Evolutionary conservation across 805 yeast genomes (phyloP), one percentile per base, ranked within the genome.

Genomic region (Tetrapisispora namnaoensis): DNA sequence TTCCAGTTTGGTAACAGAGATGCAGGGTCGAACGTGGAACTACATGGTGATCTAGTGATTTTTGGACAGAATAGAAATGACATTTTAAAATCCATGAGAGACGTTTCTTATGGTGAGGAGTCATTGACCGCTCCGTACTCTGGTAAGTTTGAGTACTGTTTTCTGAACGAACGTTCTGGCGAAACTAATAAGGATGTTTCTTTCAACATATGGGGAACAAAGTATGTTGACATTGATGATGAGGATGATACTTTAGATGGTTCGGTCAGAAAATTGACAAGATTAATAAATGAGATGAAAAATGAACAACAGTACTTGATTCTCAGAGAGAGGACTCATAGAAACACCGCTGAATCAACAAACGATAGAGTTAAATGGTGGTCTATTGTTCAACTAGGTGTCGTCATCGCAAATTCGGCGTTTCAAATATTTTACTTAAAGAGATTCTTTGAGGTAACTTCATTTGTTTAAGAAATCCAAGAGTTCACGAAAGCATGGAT

Each of bases 311-410:
- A 87, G 59, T 91, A 93, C 70, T 82, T 93, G 59, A 95, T 90
- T 44, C 89, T 90, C 52, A 82, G 99, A 70, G 99, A 91, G 70
- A 84, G 97, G 72, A 86, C 95, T 14, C 99, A 91, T 69, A 85
- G 99, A 78, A 93, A 91, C 71, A 91, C 99, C 8, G 99, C 99
- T 4, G 99, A 91, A 71, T 86, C 95, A 22, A 91, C 99, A 42
- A 91, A 91, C 70, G 83, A 93, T 47, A 81, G 99, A 61, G 98
- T 91, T 55, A 91, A 91, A 70, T 93, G 95, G 87, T 91, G 99
- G 99, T 86, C 96, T 30, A 75, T 87, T 30, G 83, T 90, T 75
- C 99, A 91, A 73, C 73, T 93, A 54, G 60, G 82, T 47, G 90
- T 93, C 48, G 97, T 91, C 44, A 83, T 83, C n/a, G 78, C 76